Evolutionary conservation across 2,329 filamentous ascomycete genomes (phyloP), one percentile per base, ranked within the genome.

Genomic region (Diaporthe sp.): DNA sequence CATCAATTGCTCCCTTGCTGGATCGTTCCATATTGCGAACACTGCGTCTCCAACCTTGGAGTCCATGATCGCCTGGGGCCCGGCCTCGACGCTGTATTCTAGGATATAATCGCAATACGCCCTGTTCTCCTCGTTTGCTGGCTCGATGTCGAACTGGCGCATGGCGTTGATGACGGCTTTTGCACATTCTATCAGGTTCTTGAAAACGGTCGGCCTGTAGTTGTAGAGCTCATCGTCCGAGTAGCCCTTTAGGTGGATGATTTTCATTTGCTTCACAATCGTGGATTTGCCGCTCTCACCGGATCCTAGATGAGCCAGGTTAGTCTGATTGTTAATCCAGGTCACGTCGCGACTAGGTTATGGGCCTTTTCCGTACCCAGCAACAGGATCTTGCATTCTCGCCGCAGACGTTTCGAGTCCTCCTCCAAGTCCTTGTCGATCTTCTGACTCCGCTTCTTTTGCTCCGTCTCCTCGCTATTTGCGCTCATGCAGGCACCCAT

Each of bases 241-340:
- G 86, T 99, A 99, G 77, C 97, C 97, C 86, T 98, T 98, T 81
- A 98, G 94, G 83, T 99, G 97, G 82, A 99, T 98, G 81, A 99
- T 99, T 87, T 98, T 99, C 97, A 99, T 99, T 89, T 99, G 97
- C 86, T 99, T 99, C 80, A 99, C 97, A 81, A 99, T 98, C 13
- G 97, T 99, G 75, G 97, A 98, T 87, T 99, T 99, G 79, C 97
- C 97, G 85, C 96, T 98, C 88, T 99, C 97, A 79, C 97, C 97
- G 79, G 97, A 98, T 79, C 97, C 97, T 98, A 83, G 79, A 10
- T n/a, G 31, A 72, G 55, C 34, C 42, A 49, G n/a, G 49, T 69
- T n/a, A 75, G 73, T 44, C 39, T 25, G 15, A 19, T 46, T 61
- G 42, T 44, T 53, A 68, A 31, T 19, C 22, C 34, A 37, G 31